Evolutionary conservation across 1,284 basidiomycete species (phyloP), one percentile per base, ranked within the genome.

Genomic region (Sanguinoderma infundibulare): DNA sequence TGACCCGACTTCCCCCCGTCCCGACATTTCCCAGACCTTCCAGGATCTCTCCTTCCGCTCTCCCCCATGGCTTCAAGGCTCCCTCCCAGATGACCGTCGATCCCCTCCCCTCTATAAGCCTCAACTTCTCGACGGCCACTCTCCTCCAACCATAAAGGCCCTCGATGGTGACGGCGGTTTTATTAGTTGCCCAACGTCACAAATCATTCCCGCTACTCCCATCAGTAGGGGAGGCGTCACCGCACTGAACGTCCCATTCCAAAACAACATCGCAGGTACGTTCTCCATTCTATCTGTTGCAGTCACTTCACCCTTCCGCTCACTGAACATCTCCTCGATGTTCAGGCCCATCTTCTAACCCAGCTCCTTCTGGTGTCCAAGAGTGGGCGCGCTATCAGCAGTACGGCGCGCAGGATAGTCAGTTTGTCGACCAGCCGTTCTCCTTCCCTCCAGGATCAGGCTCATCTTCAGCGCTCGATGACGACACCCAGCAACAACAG

Each of bases 181-280:
- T 52, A 73, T 77, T 55, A 71, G 72, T 14, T 86, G 87, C 0
- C 89, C 88, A 0, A 82, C 82, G 51, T 79, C 92, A 65, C 84
- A 91, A 68, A 87, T 93, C 62, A 89, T 92, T 5, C 91, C 91
- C 28, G 90, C 91, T n/a, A 93, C 91, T 1, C 91, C 91, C 8
- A 79, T 93, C 59, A 84, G 82, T 64, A 87, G 85, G 40, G 87
- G 84, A 28, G 84, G 76, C 46, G 80, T 77, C 32, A 77, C 75
- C 53, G 74, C 77, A 22, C 78, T 81, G 60, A 72, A 77, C 35
- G 80, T 77, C 36, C 78, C 83, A 34, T 88, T 85, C 76, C 81
- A 82, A 67, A 73, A 77, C 39, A 76, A 77, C 42, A 69, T 84
- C 55, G 63, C 84, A 79, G 83, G 87, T 86, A 44, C 52, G 64